phyloP scores from a whole-genome alignment of 805 yeast genomes.

The Cyberlindnera maritima region DNA sequence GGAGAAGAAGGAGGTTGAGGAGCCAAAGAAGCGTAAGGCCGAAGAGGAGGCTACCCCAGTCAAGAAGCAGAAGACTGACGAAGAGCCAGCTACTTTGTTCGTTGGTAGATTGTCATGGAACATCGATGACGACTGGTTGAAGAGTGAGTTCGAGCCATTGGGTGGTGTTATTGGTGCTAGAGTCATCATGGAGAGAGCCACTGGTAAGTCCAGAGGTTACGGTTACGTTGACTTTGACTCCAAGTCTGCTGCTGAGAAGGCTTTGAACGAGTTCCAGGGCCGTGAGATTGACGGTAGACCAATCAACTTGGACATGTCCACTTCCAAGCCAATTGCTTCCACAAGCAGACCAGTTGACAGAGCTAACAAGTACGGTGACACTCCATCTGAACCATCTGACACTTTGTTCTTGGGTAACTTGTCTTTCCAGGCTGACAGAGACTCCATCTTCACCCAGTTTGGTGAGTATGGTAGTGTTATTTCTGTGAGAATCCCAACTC shows the following conservation, averaged over 20 bases:
- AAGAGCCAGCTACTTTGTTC: conserved; percentile 83
- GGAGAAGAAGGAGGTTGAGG: conserved; percentile 20
- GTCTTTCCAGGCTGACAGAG: conserved; percentile 86
- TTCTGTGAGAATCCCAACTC: conserved; percentile 94
- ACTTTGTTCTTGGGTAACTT: conserved; percentile 95
- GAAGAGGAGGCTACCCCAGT: conserved; percentile 35
- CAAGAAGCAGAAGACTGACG: conserved; percentile 36
- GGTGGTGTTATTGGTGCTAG: conserved; percentile 89
- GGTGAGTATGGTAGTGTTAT: conserved; percentile 77
- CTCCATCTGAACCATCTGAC: conserved; percentile 89
- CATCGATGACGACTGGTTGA: conserved; percentile 92
- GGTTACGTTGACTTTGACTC: conserved; percentile 93
- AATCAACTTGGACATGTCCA: conserved; percentile 89
- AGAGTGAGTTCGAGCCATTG: conserved; percentile 73
- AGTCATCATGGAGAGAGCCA: conserved; percentile 88
- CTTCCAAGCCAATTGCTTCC: conserved; percentile 67
- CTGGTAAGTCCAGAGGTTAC: conserved; percentile 94
- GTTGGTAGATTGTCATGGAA: conserved; percentile 98
- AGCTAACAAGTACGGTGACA: conserved; percentile 88
- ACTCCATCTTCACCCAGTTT: conserved; percentile 68
- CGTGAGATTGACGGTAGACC: conserved; percentile 96
- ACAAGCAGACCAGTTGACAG: conserved; percentile 62
- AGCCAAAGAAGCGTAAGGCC: conserved; percentile 34
- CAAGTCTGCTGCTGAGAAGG: conserved; percentile 79
- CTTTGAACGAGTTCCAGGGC: conserved; percentile 82